Evolutionary conservation across 306 rosid genomes (phyloP), one percentile per base, ranked within the genome.

Genomic region (Astragalus glycyphyllos): DNA sequence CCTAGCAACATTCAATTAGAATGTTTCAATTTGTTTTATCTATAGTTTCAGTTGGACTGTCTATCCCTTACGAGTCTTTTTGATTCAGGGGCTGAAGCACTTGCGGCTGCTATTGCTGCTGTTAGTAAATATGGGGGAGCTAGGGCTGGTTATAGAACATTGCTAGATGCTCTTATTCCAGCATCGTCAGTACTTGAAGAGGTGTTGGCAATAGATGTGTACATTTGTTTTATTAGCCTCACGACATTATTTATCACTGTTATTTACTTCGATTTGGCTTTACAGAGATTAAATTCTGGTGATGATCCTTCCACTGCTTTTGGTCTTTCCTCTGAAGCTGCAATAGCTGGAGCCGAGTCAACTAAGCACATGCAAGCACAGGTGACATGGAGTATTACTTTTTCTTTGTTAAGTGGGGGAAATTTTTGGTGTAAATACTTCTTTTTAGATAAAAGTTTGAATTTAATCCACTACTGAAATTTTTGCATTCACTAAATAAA

Each of bases 71-170:
- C 29, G 55, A 64, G 55, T 78, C 38, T 84, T 51, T 51, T 80
- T 76, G 78, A 76, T 79, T 75, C 80, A 93, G 98, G 96, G 97
- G 87, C 88, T 26, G 87, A 89, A 65, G 99, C 96, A 54, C 88
- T 94, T 65, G 86, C 82, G 45, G 85, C 88, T 72, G 86, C 90
- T 68, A 87, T 94, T 74, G 87, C 94, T 76, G 95, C 99, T 34
- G 86, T 94, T 48, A 86, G 91, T 77, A 94, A 89, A 76, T 94
- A 94, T 76, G 97, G 99, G 15, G 96, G 97, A 29, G 99, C 99
- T 59, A 82, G 81, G 75, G 97, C 91, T 80, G 99, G 99, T 75
- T 86, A 83, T 66, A 93, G 99, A 71, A 94, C 99, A 68, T 59
- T 94, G 86, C 83, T 94, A 69, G 99, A 94, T 69, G 91, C 99